Percentiles rank a stretch among this genome's conserved stretches.
Evolutionary conservation across 2,329 filamentous ascomycete genomes (phyloP).

Genomic region (Fusarium miscanthi): DNA sequence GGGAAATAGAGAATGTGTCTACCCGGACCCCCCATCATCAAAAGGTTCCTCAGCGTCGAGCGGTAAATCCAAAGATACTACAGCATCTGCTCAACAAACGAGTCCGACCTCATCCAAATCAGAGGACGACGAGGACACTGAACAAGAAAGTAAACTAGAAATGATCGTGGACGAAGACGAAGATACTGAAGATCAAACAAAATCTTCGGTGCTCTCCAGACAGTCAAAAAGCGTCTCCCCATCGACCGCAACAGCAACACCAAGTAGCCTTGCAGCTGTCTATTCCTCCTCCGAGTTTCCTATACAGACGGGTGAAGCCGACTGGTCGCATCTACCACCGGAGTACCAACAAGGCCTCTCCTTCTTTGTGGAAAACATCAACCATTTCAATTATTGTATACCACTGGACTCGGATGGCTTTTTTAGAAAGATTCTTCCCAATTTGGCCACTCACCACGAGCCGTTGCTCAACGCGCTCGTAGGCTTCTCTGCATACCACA

Average conservation of each 20-base stretch:
- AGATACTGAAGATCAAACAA: slow-evolving; percentile 48
- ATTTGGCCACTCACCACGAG: slow-evolving; percentile 78
- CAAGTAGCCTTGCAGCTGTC: slow-evolving; percentile 47
- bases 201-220: slow-evolving; percentile 42
- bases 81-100: slow-evolving; percentile 52
- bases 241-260: slow-evolving; percentile 59
- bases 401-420: slow-evolving; percentile 78
- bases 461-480: slow-evolving; percentile 87
- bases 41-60: slow-evolving; percentile 49
- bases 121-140: slow-evolving; percentile 60
- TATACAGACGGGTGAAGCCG: slow-evolving; percentile 47
- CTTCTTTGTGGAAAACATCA: slow-evolving; percentile 83
- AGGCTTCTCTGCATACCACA: slow-evolving; percentile 89
- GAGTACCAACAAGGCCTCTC: slow-evolving; percentile 83
- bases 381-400: slow-evolving; percentile 84
- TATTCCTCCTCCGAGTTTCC: slow-evolving; percentile 45
- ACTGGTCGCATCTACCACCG: slow-evolving; percentile 69
- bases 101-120: slow-evolving; percentile 67
- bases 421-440: slow-evolving; percentile 76
- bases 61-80: slow-evolving; percentile 53
- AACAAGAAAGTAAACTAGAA: slow-evolving; percentile 58
- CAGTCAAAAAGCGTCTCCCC: slow-evolving; percentile 63
- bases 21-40: slow-evolving; percentile 75
- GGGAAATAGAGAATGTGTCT: slow-evolving; percentile 89
- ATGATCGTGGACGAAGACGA: slow-evolving; percentile 68